phyloP scores from a whole-genome alignment of 306 rosid genomes.

The Quercus variabilis region DNA sequence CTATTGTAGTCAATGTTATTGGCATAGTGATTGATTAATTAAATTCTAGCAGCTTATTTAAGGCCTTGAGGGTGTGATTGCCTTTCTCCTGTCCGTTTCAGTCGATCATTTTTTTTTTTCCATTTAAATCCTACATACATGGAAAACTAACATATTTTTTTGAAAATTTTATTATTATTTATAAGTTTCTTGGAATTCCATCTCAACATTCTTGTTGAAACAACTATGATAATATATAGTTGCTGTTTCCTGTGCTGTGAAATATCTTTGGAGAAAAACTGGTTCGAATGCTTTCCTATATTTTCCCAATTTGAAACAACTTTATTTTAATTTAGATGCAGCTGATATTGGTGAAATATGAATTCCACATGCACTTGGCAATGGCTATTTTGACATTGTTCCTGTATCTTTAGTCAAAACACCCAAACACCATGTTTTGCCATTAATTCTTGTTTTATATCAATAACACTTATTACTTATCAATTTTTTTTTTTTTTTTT shows the following conservation, averaged over 20 bases:
- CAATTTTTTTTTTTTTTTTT: too few relatives aligned
- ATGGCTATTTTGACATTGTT: neutral
- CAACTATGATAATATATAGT: neutral
- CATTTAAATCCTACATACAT: too few relatives aligned
- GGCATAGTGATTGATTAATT: too few relatives aligned
- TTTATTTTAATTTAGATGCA: neutral
- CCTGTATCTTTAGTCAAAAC: neutral
- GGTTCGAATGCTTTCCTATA: neutral
- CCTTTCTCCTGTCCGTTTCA: too few relatives aligned
- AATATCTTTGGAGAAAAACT: neutral
- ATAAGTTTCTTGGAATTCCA: neutral
- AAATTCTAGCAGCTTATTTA: too few relatives aligned
- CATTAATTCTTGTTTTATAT: neutral
- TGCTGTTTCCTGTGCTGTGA: neutral
- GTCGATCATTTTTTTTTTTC: too few relatives aligned
- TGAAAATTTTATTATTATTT: too few relatives aligned
- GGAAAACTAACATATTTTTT: too few relatives aligned
- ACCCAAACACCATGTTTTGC: neutral
- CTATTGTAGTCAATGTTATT: too few relatives aligned
- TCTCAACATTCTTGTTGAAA: neutral
- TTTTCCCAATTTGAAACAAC: neutral
- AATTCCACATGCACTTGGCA: neutral
- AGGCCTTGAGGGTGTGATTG: too few relatives aligned
- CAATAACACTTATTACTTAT: too few relatives aligned
- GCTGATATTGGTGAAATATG: neutral